Base-by-base conservation (phyloP, 768 basidiomycete species). In the Tricholoma sp. region DNA sequence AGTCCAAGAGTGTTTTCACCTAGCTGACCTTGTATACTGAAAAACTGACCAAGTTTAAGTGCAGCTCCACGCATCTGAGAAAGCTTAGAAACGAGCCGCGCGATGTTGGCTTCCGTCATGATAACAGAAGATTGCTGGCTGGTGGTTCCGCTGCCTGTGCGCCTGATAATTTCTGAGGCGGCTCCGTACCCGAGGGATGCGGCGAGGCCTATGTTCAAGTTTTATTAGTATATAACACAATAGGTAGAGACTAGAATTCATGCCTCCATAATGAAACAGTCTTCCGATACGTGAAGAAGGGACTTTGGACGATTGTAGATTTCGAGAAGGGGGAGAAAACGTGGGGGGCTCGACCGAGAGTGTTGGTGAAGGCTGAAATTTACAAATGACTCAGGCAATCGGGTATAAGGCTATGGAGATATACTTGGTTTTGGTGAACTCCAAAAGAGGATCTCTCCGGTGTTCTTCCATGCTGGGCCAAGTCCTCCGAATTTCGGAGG, bases 61-160 rank as follows among this genome's bases (percentile, higher is more conserved):
- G 97, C 97, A 0, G 97, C 97, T 0, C 96, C 96, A 12, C 95
- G 78, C 97, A 99, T 98, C 67, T 88, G 83, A 0, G 91, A 87
- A n/a, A 99, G 77, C 63, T 96, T 97, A 1, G 86, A 84, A 1
- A 98, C 97, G 0, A 99, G 79, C 2, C 95, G 82, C 51, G 85
- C 85, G 55, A 98, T 79, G 66, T 98, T 98, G 6, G 88, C 87
- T 68, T 97, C 94, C 1, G 88, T 91, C 84, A 98, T 84, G 69
- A 98, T 85, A 4, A 94, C 67, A 1, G 87, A 81, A 3, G 81
- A 72, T 15, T 68, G 61, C 0, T 64, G 58, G 11, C 70, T 65
- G 4, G 69, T 64, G 1, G 76, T 67, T 3, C 72, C 58, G 17
- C 72, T 71, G 2, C 79, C 76, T 0, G 88, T 80, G 3, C 94